Conservation (phyloP, 768 basidiomycete genomes). For the Boletus rubroflammeus region DNA sequence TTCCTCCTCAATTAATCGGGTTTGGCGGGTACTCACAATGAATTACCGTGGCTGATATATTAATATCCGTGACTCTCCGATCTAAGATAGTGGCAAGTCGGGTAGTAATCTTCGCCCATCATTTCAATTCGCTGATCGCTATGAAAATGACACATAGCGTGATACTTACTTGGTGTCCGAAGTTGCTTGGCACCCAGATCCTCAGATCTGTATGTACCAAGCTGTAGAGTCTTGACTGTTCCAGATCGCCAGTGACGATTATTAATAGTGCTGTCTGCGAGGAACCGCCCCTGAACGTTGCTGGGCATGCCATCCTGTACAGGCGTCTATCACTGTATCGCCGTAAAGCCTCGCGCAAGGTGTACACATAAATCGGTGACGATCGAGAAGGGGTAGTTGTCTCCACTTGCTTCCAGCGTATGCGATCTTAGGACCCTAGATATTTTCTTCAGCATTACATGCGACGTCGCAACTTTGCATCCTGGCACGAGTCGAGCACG, state of each 20-base stretch:
- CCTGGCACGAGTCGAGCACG: conserved; percentile 6
- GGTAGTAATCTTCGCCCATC: background rate
- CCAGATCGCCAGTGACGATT: background rate
- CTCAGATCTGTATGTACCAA: conserved; percentile 16
- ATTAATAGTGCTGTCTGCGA: background rate
- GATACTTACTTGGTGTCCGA: background rate
- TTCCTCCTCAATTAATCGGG: conserved; percentile 2
- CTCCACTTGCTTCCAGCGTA: background rate
- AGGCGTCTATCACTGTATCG: conserved; percentile 8
- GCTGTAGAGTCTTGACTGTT: conserved; percentile 17
- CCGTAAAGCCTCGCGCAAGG: background rate
- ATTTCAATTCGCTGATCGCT: conserved; percentile 2
- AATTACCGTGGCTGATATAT: conserved; percentile 1
- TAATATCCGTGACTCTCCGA: background rate
- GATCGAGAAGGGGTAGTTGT: background rate
- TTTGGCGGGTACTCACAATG: background rate
- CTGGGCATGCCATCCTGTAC: conserved; percentile 25
- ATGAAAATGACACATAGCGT: background rate
- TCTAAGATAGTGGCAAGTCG: background rate
- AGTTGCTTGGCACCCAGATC: background rate
- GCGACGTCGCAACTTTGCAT: background rate
- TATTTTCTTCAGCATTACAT: background rate
- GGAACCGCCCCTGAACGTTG: background rate
- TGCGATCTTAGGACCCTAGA: background rate
- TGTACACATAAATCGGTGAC: background rate